Percentiles rank a stretch among this genome's conserved stretches.
Conservation (phyloP, 2,329 filamentous ascomycete species). For the Penicillium sp. region DNA sequence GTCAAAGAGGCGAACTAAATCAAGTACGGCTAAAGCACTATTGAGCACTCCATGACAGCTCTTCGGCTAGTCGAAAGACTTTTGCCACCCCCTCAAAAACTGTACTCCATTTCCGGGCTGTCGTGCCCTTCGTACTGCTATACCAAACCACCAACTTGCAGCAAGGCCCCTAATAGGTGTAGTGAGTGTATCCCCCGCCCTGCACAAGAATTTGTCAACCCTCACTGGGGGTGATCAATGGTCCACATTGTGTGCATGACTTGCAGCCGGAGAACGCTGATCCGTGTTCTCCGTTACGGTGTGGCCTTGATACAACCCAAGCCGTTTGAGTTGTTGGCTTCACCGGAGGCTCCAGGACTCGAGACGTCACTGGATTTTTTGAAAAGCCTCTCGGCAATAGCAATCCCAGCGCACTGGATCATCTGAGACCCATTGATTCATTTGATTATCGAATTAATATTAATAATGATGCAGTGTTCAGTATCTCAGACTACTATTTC, state of each 20-base stretch:
- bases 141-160: not conserved
- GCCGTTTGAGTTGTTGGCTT: not conserved
- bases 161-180: not conserved
- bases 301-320: not conserved
- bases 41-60: not conserved
- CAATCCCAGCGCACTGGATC: not conserved
- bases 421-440: not conserved
- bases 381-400: not conserved
- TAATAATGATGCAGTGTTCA: not conserved
- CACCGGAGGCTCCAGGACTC: not conserved
- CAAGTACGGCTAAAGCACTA: not conserved
- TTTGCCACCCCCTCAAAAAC: not conserved
- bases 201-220: slow-evolving; percentile 15
- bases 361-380: no score
- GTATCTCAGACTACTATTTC: not conserved
- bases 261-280: slow-evolving; percentile 19
- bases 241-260: slow-evolving; percentile 16
- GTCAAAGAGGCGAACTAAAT: not conserved
- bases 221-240: slow-evolving; percentile 1
- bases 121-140: not conserved
- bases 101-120: not conserved
- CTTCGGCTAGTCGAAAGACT: no score
- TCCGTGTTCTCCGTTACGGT: slow-evolving; percentile 18
- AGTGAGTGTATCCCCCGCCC: slow-evolving; percentile 4
- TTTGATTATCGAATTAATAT: no score